phyloP scores from a whole-genome alignment of 2,329 filamentous ascomycete species.

The Sphaceloma murrayae region DNA sequence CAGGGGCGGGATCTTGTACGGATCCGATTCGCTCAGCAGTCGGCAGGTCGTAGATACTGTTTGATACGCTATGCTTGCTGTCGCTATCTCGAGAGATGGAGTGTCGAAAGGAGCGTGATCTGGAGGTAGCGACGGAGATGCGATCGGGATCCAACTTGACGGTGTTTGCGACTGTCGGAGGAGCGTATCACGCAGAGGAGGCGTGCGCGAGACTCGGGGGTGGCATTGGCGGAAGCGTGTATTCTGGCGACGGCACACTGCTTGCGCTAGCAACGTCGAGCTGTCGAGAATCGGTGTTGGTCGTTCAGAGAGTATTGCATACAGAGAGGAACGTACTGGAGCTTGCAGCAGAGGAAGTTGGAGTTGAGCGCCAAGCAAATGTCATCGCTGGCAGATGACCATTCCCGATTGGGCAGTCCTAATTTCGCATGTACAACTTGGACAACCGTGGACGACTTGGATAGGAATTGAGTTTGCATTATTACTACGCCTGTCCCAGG shows the following conservation, averaged over 20 bases:
- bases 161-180: constrained; percentile 8
- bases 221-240: too few species aligned
- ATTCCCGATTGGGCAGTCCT: not conserved
- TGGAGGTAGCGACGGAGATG: constrained; percentile 19
- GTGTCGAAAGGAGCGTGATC: constrained; percentile 19
- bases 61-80: constrained; percentile 6
- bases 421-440: too few species aligned
- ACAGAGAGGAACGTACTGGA: too few species aligned
- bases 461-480: not conserved
- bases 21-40: constrained; percentile 11
- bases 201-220: too few species aligned
- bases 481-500: not conserved
- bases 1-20: constrained; percentile 24
- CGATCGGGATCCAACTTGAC: constrained; percentile 19
- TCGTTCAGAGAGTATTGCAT: not conserved
- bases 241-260: too few species aligned
- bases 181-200: too few species aligned
- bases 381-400: not conserved
- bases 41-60: constrained; percentile 7
- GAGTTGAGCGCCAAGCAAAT: not conserved
- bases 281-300: too few species aligned
- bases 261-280: too few species aligned
- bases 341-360: not conserved
- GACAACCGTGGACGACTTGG: too few species aligned
- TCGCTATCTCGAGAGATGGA: constrained; percentile 16